Conservation (phyloP, 2,329 filamentous ascomycete species). For the Ascochyta lentis region DNA sequence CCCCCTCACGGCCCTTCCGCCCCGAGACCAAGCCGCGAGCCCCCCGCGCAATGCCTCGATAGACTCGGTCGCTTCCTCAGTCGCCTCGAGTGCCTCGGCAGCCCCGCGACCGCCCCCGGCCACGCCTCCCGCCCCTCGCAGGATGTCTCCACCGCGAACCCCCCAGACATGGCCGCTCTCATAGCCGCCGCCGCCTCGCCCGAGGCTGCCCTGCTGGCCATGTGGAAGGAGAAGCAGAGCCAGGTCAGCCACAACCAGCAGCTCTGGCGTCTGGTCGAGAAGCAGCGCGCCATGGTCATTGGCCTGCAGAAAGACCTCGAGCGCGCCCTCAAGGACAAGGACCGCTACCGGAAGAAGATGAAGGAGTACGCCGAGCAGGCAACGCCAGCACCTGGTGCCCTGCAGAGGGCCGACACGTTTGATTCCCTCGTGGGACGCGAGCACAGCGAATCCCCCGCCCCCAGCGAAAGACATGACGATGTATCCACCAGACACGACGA, state of each 20-base stretch:
- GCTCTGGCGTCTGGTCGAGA: constrained; percentile 94
- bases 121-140: constrained; percentile 65
- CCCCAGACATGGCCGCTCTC: constrained; percentile 78
- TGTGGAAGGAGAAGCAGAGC: constrained; percentile 90
- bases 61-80: constrained; percentile 83
- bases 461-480: constrained; percentile 42
- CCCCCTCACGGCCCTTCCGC: constrained; percentile 44
- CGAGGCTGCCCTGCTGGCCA: constrained; percentile 85
- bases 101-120: constrained; percentile 60
- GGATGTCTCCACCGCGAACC: constrained; percentile 59
- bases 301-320: constrained; percentile 95
- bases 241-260: constrained; percentile 89
- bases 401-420: constrained; percentile 44
- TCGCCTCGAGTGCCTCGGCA: constrained; percentile 49
- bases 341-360: constrained; percentile 87
- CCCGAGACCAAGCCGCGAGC: constrained; percentile 39
- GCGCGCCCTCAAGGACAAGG: constrained; percentile 89
- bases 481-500: constrained; percentile 24
- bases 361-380: constrained; percentile 71
- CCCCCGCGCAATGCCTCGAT: constrained; percentile 81
- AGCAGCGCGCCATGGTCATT: constrained; percentile 91
- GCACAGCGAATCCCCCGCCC: constrained; percentile 47
- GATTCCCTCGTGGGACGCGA: constrained; percentile 46
- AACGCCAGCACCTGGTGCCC: constrained; percentile 44
- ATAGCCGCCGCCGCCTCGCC: constrained; percentile 86